Evolutionary conservation across 495 filamentous ascomycete genomes (phyloP), one percentile per base, ranked within the genome.

Genomic region (Barbatosphaeria neglecta): DNA sequence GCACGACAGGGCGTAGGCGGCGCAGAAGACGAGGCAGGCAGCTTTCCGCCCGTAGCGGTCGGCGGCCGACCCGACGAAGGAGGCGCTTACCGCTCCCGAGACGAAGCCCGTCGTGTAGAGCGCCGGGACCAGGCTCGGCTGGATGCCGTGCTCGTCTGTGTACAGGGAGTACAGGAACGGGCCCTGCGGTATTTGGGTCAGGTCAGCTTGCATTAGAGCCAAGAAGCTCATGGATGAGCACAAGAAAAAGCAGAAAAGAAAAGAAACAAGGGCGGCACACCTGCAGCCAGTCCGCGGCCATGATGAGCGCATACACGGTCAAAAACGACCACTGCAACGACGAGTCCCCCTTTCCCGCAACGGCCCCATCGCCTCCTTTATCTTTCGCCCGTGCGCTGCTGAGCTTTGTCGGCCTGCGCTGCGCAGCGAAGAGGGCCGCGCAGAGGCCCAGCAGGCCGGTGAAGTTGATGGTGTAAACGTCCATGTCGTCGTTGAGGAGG

Each of bases 141-240:
- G 43, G 22, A 78, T 55, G 8, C 52, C 54, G 55, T 74, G 70
- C 61, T 75, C 65, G 46, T 75, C 66, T 28, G 42, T 64, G 55
- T 78, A 78, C 19, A 80, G 60, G 16, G 73, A 67, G 59, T 77
- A 77, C 17, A 78, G 63, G 56, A 69, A 74, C 6, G 75, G 70
- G 20, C 73, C 73, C 65, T 70, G 42, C 27, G 16, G 0, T 20
- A 51, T 25, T 3, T n/a, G 31, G 31, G 13, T 35, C 9, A n/a
- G 31, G 13, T 1, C 2, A n/a, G 3, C 3, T 10, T 10, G 7
- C 2, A 31, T 2, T 31, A 10, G 9, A 10, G 27, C n/a, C n/a
- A n/a, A n/a, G n/a, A n/a, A n/a, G 15, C 7, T 31, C 15, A 8
- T 2, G 27, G 27, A 31, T 8, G 27, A 31, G 3, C 27, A 1